These are phyloP conservation scores for Collybiopsis luxurians DNA, from an alignment of 768 basidiomycete species.

Conservation along the genomic window DNA sequence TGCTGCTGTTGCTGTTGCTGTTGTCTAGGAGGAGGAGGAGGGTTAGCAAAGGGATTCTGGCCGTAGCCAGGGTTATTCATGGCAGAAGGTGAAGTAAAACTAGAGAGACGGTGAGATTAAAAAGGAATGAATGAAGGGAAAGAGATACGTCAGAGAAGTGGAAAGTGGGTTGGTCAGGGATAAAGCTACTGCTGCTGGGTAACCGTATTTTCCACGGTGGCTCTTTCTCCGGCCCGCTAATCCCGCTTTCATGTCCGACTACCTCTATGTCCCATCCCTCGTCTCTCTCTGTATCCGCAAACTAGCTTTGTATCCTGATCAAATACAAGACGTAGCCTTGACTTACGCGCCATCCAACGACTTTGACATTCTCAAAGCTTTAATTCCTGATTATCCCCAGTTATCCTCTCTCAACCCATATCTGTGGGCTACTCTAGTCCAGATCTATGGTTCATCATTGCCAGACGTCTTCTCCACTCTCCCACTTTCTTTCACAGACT, in stretches of 20 bases:
- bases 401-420: slow-evolving; percentile 44
- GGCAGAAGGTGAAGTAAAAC: slow-evolving; percentile 7
- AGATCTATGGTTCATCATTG: slow-evolving; percentile 50
- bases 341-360: slow-evolving; percentile 1
- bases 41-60: slow-evolving; percentile 26
- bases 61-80: slow-evolving; percentile 41
- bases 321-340: slow-evolving; percentile 5
- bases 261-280: slow-evolving; percentile 9
- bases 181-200: too few relatives aligned
- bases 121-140: slow-evolving; percentile 28
- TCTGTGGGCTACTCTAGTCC: slow-evolving; percentile 61
- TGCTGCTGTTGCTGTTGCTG: slow-evolving; percentile 3
- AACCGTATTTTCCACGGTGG: too few relatives aligned
- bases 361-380: slow-evolving; percentile 35
- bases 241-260: neutral
- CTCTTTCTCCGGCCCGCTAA: too few relatives aligned
- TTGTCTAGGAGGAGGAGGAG: slow-evolving; percentile 13
- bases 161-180: too few relatives aligned
- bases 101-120: slow-evolving; percentile 14
- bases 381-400: slow-evolving; percentile 31
- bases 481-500: slow-evolving; percentile 51
- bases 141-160: slow-evolving; percentile 5
- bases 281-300: slow-evolving; percentile 9
- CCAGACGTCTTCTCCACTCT: slow-evolving; percentile 41
- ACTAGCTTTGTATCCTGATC: slow-evolving; percentile 8